phyloP scores from a whole-genome alignment of 768 basidiomycete genomes.

The Plicaturopsis crispa region DNA sequence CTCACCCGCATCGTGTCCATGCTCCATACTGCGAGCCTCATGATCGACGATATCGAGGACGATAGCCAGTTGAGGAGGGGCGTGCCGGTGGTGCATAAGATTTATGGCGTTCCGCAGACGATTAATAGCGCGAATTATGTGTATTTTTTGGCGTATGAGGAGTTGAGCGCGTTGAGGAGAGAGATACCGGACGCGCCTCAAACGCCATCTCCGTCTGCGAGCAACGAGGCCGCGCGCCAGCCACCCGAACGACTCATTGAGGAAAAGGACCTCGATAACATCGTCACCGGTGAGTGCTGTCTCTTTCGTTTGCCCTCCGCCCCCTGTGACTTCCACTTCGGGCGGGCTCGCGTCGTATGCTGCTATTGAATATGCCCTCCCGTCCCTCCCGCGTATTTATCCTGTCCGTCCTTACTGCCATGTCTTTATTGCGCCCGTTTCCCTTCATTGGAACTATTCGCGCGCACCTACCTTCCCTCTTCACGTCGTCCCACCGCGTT shows the following conservation, averaged over 20 bases:
- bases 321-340: neutral
- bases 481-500: no score
- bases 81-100: slow-evolving; percentile 81
- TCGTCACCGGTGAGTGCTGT: slow-evolving; percentile 59
- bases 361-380: slow-evolving; percentile 1
- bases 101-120: slow-evolving; percentile 94
- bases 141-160: slow-evolving; percentile 89
- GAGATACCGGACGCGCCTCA: no score
- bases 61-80: slow-evolving; percentile 83
- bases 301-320: neutral
- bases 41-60: slow-evolving; percentile 93
- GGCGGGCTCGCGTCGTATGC: neutral
- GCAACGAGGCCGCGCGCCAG: no score
- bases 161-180: no score
- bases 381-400: neutral
- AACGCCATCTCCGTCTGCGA: no score
- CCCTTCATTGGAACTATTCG: neutral
- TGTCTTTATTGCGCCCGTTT: neutral
- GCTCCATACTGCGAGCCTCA: slow-evolving; percentile 87
- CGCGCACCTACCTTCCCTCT: neutral
- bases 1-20: slow-evolving; percentile 85
- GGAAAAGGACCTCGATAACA: slow-evolving; percentile 47
- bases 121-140: slow-evolving; percentile 98
- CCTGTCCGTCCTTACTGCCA: neutral
- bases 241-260: slow-evolving; percentile 20